A percentile compares a stretch with the other conserved stretches of the same genome.
Conservation (phyloP, 1,284 basidiomycete genomes). For the Fomitopsis schrenkii region DNA sequence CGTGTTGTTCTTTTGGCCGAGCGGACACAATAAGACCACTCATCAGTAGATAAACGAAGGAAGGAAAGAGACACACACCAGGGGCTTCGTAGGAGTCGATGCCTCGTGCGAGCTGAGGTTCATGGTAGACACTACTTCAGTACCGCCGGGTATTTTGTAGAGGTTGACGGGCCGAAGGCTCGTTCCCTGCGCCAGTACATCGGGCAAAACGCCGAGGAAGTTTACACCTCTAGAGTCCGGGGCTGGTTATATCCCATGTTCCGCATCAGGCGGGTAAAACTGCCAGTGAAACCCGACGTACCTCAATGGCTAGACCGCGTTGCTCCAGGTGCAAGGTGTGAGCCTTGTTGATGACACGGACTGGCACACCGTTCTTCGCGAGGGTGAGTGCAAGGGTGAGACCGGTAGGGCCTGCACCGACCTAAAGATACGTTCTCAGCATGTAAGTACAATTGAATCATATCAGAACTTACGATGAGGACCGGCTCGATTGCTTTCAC, state of each 20-base stretch:
- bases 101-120: slow-evolving; percentile 1
- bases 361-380: slow-evolving; percentile 17
- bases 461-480: too few relatives aligned
- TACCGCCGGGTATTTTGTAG: slow-evolving; percentile 12
- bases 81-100: slow-evolving; percentile 15
- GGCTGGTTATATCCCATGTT: slow-evolving; percentile 4
- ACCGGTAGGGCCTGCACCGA: slow-evolving; percentile 19
- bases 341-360: slow-evolving; percentile 32
- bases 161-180: not conserved
- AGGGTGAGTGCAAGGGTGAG: slow-evolving; percentile 18
- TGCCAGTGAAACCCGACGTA: slow-evolving; percentile 1
- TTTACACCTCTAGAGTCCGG: slow-evolving; percentile 12
- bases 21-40: not conserved
- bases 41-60: not conserved
- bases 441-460: too few relatives aligned
- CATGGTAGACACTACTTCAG: slow-evolving; percentile 4
- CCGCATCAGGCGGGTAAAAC: not conserved
- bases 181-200: slow-evolving; percentile 1
- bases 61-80: slow-evolving; percentile 11
- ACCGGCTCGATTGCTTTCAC: too few relatives aligned
- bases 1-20: slow-evolving; percentile 7
- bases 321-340: slow-evolving; percentile 13
- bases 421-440: slow-evolving; percentile 3
- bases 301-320: slow-evolving; percentile 24
- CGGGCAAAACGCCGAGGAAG: slow-evolving; percentile 12